Percentiles rank a stretch among this genome's conserved stretches.
Evolutionary conservation across 345 rosid species (phyloP).

Genomic region (Linum lewisii): DNA sequence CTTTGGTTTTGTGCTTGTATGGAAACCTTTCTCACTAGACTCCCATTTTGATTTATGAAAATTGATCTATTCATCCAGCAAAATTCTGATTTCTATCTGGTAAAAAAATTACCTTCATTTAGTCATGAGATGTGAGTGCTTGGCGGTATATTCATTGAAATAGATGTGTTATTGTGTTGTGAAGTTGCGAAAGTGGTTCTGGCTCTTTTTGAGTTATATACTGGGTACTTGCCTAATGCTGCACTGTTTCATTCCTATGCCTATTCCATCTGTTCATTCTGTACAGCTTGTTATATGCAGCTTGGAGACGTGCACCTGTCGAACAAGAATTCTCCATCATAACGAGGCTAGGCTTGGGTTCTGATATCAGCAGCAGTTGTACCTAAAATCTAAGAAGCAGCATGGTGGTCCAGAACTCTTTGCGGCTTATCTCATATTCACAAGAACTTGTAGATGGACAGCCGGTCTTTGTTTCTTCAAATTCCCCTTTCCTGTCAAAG

Average conservation of each 20-base stretch:
- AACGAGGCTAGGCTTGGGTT: background rate
- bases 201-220: background rate
- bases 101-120: too few relatives aligned
- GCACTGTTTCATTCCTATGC: background rate
- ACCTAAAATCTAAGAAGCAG: background rate
- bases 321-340: background rate
- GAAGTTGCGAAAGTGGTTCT: too few relatives aligned
- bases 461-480: constrained; percentile 63
- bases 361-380: background rate
- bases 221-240: background rate
- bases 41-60: too few relatives aligned
- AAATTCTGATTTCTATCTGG: too few relatives aligned
- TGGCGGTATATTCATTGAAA: too few relatives aligned
- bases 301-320: background rate
- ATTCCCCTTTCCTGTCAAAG: constrained; percentile 82
- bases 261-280: background rate
- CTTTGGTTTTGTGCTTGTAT: too few relatives aligned
- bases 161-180: too few relatives aligned
- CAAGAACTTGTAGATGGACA: constrained; percentile 70
- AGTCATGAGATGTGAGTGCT: too few relatives aligned
- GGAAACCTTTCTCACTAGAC: too few relatives aligned
- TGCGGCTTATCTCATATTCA: constrained; percentile 57
- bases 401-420: constrained; percentile 25
- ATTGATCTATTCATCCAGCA: too few relatives aligned
- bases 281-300: background rate